Evolutionary conservation across 2,329 filamentous ascomycete genomes (phyloP).

Genomic region (Penicillium sp.): DNA sequence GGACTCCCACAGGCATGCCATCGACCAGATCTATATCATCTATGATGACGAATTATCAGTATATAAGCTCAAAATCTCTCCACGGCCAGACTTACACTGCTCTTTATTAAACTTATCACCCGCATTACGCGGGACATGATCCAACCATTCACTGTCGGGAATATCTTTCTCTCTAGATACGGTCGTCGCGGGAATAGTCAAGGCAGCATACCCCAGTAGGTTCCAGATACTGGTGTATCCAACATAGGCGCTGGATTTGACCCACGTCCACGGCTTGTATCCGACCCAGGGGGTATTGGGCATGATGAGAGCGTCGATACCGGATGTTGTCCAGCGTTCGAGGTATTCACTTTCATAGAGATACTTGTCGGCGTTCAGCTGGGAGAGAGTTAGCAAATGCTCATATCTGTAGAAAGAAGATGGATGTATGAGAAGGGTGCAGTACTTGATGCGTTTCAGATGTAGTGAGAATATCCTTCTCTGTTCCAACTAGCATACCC

Average conservation of each 20-base stretch:
- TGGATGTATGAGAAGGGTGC: too few relatives aligned
- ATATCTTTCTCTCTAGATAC: constrained; percentile 35
- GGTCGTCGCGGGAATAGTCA: constrained; percentile 39
- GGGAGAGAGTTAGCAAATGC: constrained; percentile 1
- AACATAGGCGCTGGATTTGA: constrained; percentile 40
- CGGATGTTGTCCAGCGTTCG: constrained; percentile 34
- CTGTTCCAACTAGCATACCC: constrained; percentile 42
- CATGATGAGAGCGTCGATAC: constrained; percentile 41
- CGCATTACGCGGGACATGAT: constrained; percentile 37
- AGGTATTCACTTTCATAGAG: constrained; percentile 35
- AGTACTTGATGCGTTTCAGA: constrained; percentile 35
- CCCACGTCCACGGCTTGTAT: constrained; percentile 39
- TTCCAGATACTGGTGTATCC: constrained; percentile 44
- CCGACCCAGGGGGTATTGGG: constrained; percentile 39
- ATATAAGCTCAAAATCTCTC: background rate
- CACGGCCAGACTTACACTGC: constrained; percentile 31
- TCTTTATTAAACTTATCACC: constrained; percentile 39
- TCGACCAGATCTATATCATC: constrained; percentile 39
- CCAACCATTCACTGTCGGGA: constrained; percentile 35
- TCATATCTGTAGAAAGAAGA: background rate
- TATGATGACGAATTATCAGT: constrained; percentile 10
- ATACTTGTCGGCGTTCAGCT: constrained; percentile 36
- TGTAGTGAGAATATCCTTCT: constrained; percentile 32
- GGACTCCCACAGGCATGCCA: constrained; percentile 41
- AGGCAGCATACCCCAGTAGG: constrained; percentile 38